Evolutionary conservation across 306 rosid genomes (phyloP), one percentile per base, ranked within the genome.

Genomic region (Dalbergia cultrata): DNA sequence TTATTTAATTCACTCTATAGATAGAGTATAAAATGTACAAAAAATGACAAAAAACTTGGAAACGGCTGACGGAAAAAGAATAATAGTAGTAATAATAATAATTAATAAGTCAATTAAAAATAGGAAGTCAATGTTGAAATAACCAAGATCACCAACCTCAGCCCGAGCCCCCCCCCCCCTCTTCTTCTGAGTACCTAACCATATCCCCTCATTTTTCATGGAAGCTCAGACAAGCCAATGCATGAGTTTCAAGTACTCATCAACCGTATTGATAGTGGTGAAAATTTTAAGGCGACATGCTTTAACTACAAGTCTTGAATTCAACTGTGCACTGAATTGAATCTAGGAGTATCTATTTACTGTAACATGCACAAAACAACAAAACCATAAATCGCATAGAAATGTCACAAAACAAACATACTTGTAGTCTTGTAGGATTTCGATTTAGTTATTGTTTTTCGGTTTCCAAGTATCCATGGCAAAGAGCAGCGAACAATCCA

Each of bases 301-400:
- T 54, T 67, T 54, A 41, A 53, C 53, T 18, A 16, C 52, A 79
- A 17, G 65, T 44, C 13, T 64, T 34, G 62, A 33, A 62, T 31
- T 33, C 45, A 53, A 26, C 31, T 26, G 31, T 26, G 31, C 2
- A 22, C 7, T 60, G 8, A 64, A 8, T 37, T 3, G 26, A 34
- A 52, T 14, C 53, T 26, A 26, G 31, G 31, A 26, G 31, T 3
- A 76, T 8, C 35, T 22, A 18, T 56, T 60, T 26, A 26, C 31
- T 2, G 31, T 50, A 62, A 35, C 33, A 56, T 70, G 70, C 63
- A 70, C 83, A 70, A 13, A 47, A 50, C 79, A 63, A 80, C 67
- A 70, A 71, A 79, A 35, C 62, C 63, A 61, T 50, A 13, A 56
- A 67, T 78, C 47, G 31, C 7, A 37, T 37, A 37, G 41, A 37